These are phyloP conservation scores for Seiridium unicorne DNA, from an alignment of 2,329 filamentous ascomycete species.

Conservation along the genomic window DNA sequence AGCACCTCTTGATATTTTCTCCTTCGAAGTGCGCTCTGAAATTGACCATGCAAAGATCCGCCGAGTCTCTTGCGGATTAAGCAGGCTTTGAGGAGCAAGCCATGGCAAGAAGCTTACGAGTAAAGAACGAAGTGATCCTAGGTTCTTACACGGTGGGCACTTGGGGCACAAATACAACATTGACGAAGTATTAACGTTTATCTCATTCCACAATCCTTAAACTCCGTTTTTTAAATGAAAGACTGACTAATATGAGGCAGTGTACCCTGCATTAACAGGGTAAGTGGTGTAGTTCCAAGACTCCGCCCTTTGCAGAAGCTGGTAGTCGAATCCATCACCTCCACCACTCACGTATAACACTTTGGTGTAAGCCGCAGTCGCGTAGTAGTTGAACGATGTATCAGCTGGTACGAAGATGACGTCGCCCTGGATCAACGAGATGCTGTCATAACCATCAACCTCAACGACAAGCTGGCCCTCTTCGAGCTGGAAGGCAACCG, in stretches of 20 bases:
- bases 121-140: too few relatives aligned
- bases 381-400: conserved; percentile 19
- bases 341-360: conserved; percentile 25
- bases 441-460: conserved; percentile 19
- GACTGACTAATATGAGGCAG: background rate
- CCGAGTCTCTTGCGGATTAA: too few relatives aligned
- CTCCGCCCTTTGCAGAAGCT: conserved; percentile 16
- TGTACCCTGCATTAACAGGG: conserved; percentile 1
- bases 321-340: conserved; percentile 19
- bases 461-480: conserved; percentile 21
- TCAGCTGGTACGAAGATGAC: conserved; percentile 23
- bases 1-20: too few relatives aligned
- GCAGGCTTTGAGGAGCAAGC: too few relatives aligned
- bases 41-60: too few relatives aligned
- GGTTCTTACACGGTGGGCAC: background rate
- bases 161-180: background rate
- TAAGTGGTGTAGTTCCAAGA: conserved; percentile 16
- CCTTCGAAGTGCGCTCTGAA: too few relatives aligned
- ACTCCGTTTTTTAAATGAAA: background rate
- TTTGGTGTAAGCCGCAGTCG: conserved; percentile 21
- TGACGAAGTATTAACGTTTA: background rate
- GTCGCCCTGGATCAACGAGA: conserved; percentile 21
- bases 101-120: too few relatives aligned
- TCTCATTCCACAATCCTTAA: background rate
- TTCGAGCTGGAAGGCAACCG: conserved; percentile 23